A percentile compares a stretch with the other conserved stretches of the same genome.
Evolutionary conservation across 768 basidiomycete genomes (phyloP).

Genomic region (Kwoniella mangroviensis): DNA sequence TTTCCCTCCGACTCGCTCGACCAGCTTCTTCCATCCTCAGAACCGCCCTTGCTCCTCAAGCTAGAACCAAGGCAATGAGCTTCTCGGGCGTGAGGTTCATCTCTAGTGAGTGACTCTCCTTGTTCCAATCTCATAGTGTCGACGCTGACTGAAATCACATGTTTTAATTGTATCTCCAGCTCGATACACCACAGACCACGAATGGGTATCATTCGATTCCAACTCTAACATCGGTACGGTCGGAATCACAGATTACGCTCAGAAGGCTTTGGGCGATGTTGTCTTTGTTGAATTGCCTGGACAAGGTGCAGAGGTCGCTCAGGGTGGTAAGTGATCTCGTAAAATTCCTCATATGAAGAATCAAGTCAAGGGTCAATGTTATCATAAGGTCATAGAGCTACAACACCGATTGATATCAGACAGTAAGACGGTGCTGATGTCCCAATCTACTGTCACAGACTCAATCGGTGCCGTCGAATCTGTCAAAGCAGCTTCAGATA

Average conservation of each 20-base stretch:
- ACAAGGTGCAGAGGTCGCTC: constrained; percentile 45
- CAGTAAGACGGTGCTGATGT: too few species aligned
- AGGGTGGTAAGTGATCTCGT: constrained; percentile 54
- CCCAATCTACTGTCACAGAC: constrained; percentile 60
- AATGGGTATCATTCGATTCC: constrained; percentile 79
- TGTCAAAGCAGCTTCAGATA: constrained; percentile 94
- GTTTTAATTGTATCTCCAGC: constrained; percentile 23
- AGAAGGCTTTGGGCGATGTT: constrained; percentile 88
- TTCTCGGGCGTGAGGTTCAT: constrained; percentile 27
- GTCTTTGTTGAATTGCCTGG: constrained; percentile 91
- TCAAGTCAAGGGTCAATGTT: too few species aligned
- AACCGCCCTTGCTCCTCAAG: constrained; percentile 1
- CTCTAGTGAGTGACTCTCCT: constrained; percentile 23
- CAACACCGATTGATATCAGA: too few species aligned
- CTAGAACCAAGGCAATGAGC: constrained; percentile 16
- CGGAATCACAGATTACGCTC: constrained; percentile 89
- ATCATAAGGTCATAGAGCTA: too few species aligned
- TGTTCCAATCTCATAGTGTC: too few species aligned
- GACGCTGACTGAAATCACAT: not conserved
- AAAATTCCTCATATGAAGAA: not conserved
- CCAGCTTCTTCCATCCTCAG: constrained; percentile 12
- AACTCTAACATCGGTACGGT: constrained; percentile 76
- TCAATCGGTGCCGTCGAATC: constrained; percentile 91
- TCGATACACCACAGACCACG: constrained; percentile 86
- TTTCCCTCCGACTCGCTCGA: constrained; percentile 19